phyloP scores from a whole-genome alignment of 805 yeast genomes.

The Lachancea thermotolerans region DNA sequence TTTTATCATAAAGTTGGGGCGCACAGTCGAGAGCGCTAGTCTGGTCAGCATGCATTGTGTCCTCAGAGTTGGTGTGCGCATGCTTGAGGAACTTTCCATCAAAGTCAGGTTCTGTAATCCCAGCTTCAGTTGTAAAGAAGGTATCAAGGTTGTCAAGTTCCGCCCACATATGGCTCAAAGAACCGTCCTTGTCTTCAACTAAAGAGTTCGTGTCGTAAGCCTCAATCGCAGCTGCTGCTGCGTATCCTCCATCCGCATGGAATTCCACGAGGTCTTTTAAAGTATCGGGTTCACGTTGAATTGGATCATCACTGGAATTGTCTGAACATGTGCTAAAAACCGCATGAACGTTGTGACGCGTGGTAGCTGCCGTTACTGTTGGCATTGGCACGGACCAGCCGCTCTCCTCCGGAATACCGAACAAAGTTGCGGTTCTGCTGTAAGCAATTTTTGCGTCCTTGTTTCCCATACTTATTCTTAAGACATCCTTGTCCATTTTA shows the following conservation, averaged over 20 bases:
- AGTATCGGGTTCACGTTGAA: constrained; percentile 15
- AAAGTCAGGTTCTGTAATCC: constrained; percentile 12
- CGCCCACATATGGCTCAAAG: constrained; percentile 86
- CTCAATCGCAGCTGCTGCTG: constrained; percentile 21
- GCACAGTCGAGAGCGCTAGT: constrained; percentile 58
- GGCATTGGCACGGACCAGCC: constrained; percentile 99
- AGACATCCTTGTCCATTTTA: constrained; percentile 81
- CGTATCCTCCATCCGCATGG: constrained; percentile 29
- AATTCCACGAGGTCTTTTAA: constrained; percentile 29
- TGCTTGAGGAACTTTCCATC: constrained; percentile 22
- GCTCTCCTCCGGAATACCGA: constrained; percentile 83
- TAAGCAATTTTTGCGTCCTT: constrained; percentile 69
- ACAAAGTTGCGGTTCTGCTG: constrained; percentile 79
- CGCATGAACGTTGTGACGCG: constrained; percentile 90
- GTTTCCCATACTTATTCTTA: constrained; percentile 87
- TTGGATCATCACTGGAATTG: constrained; percentile 15
- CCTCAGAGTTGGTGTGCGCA: constrained; percentile 44
- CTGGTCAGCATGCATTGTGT: constrained; percentile 48
- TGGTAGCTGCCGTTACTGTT: constrained; percentile 76
- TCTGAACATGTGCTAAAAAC: constrained; percentile 79
- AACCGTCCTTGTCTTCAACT: constrained; percentile 60
- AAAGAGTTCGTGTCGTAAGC: constrained; percentile 26
- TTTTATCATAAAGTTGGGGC: constrained; percentile 72
- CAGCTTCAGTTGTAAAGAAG: constrained; percentile 63
- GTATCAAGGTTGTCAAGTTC: constrained; percentile 84